Evolutionary conservation across 768 basidiomycete genomes (phyloP).

Genomic region (Trametes punicea): DNA sequence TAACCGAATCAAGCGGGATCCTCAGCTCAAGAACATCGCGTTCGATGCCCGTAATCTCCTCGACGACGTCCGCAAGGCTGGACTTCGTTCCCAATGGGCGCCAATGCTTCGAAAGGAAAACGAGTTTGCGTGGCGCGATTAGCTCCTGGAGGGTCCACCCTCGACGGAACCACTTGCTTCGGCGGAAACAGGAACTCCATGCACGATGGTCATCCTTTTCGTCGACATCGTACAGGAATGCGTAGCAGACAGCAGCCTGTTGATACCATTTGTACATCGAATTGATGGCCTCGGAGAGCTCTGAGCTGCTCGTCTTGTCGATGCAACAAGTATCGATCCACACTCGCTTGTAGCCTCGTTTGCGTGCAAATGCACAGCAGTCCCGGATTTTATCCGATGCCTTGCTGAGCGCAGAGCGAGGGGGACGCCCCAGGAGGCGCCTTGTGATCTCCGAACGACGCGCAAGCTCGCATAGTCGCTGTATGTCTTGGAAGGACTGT

Average conservation of each 20-base stretch:
- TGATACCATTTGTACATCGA: slow-evolving; percentile 16
- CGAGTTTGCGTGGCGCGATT: slow-evolving; percentile 1
- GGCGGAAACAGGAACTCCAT: slow-evolving; percentile 3
- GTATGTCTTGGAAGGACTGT: slow-evolving; percentile 9
- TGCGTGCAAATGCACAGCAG: slow-evolving; percentile 5
- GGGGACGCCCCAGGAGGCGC: not conserved
- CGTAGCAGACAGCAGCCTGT: slow-evolving; percentile 6
- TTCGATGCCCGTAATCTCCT: slow-evolving; percentile 5
- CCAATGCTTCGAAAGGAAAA: slow-evolving; percentile 5
- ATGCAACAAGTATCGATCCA: slow-evolving; percentile 17
- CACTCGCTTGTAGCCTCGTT: not conserved
- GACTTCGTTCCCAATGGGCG: slow-evolving; percentile 4
- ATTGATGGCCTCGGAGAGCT: slow-evolving; percentile 18
- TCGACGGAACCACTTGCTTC: slow-evolving; percentile 7
- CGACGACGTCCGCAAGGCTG: slow-evolving; percentile 5
- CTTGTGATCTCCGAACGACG: not conserved
- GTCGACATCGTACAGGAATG: slow-evolving; percentile 6
- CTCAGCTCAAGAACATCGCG: not conserved
- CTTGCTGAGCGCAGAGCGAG: not conserved
- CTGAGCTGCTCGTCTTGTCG: slow-evolving; percentile 19
- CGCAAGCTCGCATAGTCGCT: not conserved
- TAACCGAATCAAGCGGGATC: not conserved
- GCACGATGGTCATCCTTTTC: not conserved
- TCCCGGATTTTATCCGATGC: slow-evolving; percentile 10
- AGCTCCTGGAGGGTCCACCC: slow-evolving; percentile 13